Evolutionary conservation across 805 yeast genomes (phyloP).

Genomic region (Dipodascopsis tothii): DNA sequence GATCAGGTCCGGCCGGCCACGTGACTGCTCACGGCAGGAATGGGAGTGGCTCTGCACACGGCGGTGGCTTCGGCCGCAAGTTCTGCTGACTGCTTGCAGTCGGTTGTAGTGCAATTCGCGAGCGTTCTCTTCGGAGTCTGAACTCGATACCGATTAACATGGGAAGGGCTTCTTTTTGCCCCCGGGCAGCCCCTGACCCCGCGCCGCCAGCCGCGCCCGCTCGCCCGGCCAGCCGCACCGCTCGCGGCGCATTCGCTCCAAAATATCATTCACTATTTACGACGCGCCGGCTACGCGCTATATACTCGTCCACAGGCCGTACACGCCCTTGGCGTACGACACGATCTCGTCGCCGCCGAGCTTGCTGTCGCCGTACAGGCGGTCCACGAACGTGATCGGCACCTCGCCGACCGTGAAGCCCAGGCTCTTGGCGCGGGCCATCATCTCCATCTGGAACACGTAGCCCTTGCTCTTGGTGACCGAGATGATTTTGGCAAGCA

Average conservation of each 20-base stretch:
- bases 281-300: too few species aligned
- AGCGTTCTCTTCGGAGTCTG: conserved; percentile 8
- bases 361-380: conserved; percentile 70
- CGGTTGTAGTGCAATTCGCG: conserved; percentile 24
- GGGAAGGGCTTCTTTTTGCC: conserved; percentile 15
- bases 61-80: neutral
- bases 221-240: too few species aligned
- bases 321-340: conserved; percentile 68
- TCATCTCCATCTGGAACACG: conserved; percentile 84
- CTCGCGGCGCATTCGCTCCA: too few species aligned
- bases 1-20: neutral
- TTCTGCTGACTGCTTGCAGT: neutral
- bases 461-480: conserved; percentile 70
- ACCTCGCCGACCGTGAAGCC: conserved; percentile 71
- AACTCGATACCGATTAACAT: conserved; percentile 24
- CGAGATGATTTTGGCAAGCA: conserved; percentile 54
- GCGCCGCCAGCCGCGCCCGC: too few species aligned
- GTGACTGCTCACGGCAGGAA: conserved; percentile 1
- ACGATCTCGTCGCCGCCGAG: conserved; percentile 77
- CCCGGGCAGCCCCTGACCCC: too few species aligned
- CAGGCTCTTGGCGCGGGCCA: conserved; percentile 70
- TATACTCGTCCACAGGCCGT: conserved; percentile 48
- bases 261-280: too few species aligned
- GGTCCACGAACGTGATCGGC: conserved; percentile 70
- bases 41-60: conserved; percentile 4